Conservation (phyloP, 768 basidiomycete genomes). For the Tubosaeta sp. region DNA sequence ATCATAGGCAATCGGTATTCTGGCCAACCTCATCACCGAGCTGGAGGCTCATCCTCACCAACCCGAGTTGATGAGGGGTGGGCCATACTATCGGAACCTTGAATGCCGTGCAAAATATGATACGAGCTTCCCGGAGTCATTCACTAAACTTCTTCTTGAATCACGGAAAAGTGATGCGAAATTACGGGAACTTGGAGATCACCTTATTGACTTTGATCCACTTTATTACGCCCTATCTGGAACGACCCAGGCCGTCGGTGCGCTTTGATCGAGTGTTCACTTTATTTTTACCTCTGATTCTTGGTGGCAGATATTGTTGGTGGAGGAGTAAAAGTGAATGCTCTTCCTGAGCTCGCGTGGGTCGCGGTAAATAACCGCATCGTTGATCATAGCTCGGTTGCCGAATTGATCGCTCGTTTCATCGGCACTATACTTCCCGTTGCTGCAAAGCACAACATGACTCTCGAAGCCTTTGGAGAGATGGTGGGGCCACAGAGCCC, state of each 20-base stretch:
- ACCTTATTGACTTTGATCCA: conserved; percentile 21
- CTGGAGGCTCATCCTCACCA: conserved; percentile 41
- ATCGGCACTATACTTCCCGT: conserved; percentile 1
- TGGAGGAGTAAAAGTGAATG: conserved; percentile 43
- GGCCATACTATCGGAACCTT: conserved; percentile 8
- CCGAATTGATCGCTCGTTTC: conserved; percentile 12
- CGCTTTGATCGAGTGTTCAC: background rate
- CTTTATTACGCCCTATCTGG: conserved; percentile 18
- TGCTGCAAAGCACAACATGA: conserved; percentile 37
- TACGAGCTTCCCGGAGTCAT: conserved; percentile 27
- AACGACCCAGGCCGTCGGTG: conserved; percentile 28
- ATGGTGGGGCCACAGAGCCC: conserved; percentile 19
- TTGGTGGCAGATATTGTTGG: conserved; percentile 37
- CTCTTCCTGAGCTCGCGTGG: conserved; percentile 40
- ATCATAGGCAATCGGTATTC: background rate
- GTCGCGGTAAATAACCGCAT: conserved; percentile 34
- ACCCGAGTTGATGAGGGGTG: background rate
- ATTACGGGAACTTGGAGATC: conserved; percentile 11
- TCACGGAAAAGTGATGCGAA: conserved; percentile 21
- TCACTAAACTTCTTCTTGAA: conserved; percentile 18
- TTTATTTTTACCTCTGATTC: conserved; percentile 16
- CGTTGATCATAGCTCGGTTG: conserved; percentile 28
- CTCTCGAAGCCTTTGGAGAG: conserved; percentile 38
- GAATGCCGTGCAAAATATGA: conserved; percentile 41
- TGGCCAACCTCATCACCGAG: conserved; percentile 40